Percentiles rank a stretch among this genome's conserved stretches.
Conservation (phyloP, 768 basidiomycete species). For the Tricholoma sp. region DNA sequence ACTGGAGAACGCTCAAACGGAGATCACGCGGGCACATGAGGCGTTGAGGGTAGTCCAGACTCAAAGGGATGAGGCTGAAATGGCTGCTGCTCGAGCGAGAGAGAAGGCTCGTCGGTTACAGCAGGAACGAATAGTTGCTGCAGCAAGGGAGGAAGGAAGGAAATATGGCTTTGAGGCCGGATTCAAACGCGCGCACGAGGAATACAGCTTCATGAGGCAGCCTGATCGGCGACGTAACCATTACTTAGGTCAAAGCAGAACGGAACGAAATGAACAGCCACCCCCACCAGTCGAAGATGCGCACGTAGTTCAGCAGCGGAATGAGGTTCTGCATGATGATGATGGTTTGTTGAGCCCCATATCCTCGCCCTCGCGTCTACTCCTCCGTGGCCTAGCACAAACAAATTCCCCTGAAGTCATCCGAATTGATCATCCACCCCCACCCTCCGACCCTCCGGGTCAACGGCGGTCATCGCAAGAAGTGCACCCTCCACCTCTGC, state of each 20-base stretch:
- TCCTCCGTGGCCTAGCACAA: neutral
- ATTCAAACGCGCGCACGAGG: conserved; percentile 31
- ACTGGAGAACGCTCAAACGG: conserved; percentile 37
- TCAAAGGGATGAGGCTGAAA: conserved; percentile 55
- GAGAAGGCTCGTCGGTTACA: conserved; percentile 45
- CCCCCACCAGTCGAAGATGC: neutral
- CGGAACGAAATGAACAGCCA: neutral
- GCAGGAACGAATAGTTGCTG: conserved; percentile 44
- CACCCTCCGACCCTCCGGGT: neutral
- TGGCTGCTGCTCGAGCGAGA: conserved; percentile 46
- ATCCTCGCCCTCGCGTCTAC: conserved; percentile 8
- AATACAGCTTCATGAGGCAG: conserved; percentile 15
- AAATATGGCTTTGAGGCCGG: conserved; percentile 47
- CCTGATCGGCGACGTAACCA: neutral
- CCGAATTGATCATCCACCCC: neutral
- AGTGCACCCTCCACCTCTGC: neutral
- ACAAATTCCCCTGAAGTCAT: conserved; percentile 3
- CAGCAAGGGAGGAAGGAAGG: conserved; percentile 57
- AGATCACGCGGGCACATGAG: conserved; percentile 49
- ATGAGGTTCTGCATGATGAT: neutral
- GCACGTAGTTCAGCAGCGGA: neutral
- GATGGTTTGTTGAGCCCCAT: conserved; percentile 4
- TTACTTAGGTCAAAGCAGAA: neutral
- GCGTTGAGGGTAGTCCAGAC: conserved; percentile 42
- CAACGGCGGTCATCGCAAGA: neutral